Percentiles rank a stretch among this genome's conserved stretches.
Evolutionary conservation across 352 stramenopile genomes (phyloP).

Genomic region (Phytophthora kernoviae): DNA sequence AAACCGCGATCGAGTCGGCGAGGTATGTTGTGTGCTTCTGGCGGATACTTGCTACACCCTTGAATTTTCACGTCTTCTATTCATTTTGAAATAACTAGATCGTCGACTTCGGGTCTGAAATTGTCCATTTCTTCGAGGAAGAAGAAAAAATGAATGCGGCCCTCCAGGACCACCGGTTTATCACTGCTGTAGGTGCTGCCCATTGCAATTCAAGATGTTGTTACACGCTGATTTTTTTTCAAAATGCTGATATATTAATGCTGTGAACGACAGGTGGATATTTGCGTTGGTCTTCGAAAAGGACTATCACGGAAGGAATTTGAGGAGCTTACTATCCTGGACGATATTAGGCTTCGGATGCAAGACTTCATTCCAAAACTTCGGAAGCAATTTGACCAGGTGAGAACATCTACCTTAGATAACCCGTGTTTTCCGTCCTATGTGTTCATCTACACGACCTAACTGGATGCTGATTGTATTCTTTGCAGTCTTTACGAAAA

Average conservation of each 20-base stretch:
- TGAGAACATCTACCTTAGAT: slow-evolving; percentile 14
- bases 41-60: neutral
- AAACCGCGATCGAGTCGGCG: slow-evolving; percentile 78
- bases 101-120: slow-evolving; percentile 45
- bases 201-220: neutral
- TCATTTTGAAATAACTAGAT: slow-evolving; percentile 19
- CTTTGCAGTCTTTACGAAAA: slow-evolving; percentile 68
- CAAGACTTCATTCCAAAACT: slow-evolving; percentile 81
- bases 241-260: neutral
- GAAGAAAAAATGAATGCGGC: slow-evolving; percentile 79
- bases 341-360: slow-evolving; percentile 64
- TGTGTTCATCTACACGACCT: neutral
- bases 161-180: slow-evolving; percentile 67
- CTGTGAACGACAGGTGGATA: slow-evolving; percentile 55
- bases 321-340: slow-evolving; percentile 57
- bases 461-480: neutral
- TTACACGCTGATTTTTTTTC: neutral
- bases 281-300: slow-evolving; percentile 66
- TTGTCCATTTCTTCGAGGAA: slow-evolving; percentile 80
- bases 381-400: slow-evolving; percentile 73
- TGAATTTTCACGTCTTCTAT: slow-evolving; percentile 5
- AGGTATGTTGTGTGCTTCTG: slow-evolving; percentile 34
- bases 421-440: neutral
- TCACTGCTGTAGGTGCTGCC: slow-evolving; percentile 51
- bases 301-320: slow-evolving; percentile 50